Evolutionary conservation across 306 rosid species (phyloP), one percentile per base, ranked within the genome.

Genomic region (Cucurbita pepo): DNA sequence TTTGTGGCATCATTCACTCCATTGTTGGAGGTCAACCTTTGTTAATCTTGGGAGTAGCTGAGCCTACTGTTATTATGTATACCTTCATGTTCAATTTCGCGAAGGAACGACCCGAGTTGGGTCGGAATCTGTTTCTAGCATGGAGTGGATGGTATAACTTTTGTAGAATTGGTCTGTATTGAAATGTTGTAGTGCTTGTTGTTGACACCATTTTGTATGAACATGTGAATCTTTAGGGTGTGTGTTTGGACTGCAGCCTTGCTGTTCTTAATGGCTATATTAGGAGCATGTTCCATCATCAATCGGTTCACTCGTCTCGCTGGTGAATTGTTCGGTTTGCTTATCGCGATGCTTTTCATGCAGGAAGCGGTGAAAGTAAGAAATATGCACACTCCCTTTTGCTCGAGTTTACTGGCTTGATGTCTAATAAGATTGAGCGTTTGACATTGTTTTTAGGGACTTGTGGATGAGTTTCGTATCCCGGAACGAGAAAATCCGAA

Each of bases 331-430:
- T 95, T 95, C 67, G 99, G 99, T 73, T 48, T 95, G 67, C 97
- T 95, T 15, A 95, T 95, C 51, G 96, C 99, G 9, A 91, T 95
- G 97, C 99, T 95, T 77, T 95, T 95, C 84, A 88, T 91, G 99
- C 99, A 95, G 71, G 96, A 95, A 83, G 92, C 99, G 13, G 75
- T 95, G 66, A 89, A 87, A 82, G 99, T 94, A 85, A 81, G 83
- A 72, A 58, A 14, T 41, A 43, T 38, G 45, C 45, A n/a, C 66
- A 12, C 71, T 44, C 9, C 18, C 64, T 21, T 9, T 73, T 18
- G 34, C 14, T 38, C 30, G 45, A 19, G 43, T n/a, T 65, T 16
- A 43, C 36, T 18, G 38, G 37, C 37, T 65, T 11, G 50, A 22
- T 51, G 10, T 1, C n/a, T 7, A 56, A 1, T 58, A 6, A 8